Evolutionary conservation across 1,139 yeast genomes (phyloP), one percentile per base, ranked within the genome.

Genomic region (Yamadazyma sp.): DNA sequence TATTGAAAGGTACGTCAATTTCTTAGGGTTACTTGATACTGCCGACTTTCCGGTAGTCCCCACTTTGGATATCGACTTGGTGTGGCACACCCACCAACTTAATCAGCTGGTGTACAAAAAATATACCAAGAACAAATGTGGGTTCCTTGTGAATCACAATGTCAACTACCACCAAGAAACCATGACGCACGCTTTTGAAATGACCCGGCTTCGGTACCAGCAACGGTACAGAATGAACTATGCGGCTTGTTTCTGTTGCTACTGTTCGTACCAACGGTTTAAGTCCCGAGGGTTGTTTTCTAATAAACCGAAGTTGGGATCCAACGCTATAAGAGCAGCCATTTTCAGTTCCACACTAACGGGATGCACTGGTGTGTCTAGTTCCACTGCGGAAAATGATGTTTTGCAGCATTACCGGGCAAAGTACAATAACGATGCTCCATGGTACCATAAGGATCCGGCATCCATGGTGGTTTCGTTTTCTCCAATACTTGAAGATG

Each of bases 81-180:
- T 62, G 1, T 67, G 73, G 73, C 71, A 64, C 39, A 66, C 73
- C 7, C 71, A 67, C 42, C 70, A 62, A 40, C 49, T 67, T 22
- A 47, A 54, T 3, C 54, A 59, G 30, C 37, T 33, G 14, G 45
- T 45, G 18, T 67, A 68, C 44, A 51, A 53, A 32, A 35, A 46
- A 2, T 56, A 52, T 35, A 58, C 62, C 34, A 35, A 40, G 21
- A 29, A 31, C 5, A 31, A 17, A 4, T 37, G 44, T n/a, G 46
- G 44, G 2, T 31, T 31, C 10, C 36, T 49, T 3, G 42, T 55
- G 23, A 50, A 46, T 33, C 56, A 52, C 34, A 39, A 46, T 32
- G 53, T 51, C 34, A 43, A 41, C 29, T 33, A 50, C 18, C 50
- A 48, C 9, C 46, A 44, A 30, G 31, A 29, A 4, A 31, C 33